Evolutionary conservation across 805 yeast genomes (phyloP), one percentile per base, ranked within the genome.

Genomic region (Brettanomyces nanus): DNA sequence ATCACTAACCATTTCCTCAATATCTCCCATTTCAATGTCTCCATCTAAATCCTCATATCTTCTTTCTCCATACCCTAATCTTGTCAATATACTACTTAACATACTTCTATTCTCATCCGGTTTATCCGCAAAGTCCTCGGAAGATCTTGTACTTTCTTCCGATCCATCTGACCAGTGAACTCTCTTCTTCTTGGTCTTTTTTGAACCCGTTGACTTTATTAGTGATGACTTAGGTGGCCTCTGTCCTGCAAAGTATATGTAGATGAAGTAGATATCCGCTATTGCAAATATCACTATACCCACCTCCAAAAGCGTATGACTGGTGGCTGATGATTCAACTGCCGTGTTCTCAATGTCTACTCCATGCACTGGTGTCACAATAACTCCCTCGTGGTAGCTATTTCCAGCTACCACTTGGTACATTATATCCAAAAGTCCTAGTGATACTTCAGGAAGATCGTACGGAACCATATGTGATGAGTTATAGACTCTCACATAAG

Each of bases 381-480:
- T 27, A 5, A 6, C 5, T 9, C 13, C 9, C 13, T 21, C 17
- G n/a, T n/a, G n/a, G n/a, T 6, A n/a, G 14, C 28, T 11, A 7
- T 21, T 22, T 13, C 20, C 9, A 19, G 20, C 15, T 15, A 5
- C 15, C 9, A 18, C 9, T 17, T 19, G 17, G 19, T 28, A 5
- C 38, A 35, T 35, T 11, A 59, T 43, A 50, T 85, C 87, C 29
- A 87, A 61, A 43, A 89, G 59, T 14, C 86, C 85, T 46, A 87
- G 68, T 6, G 89, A 73, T 20, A 73, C 68, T 33, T 69, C 75
- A 2, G 92, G 83, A 37, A 74, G 62, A 55, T 89, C 97, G 46
- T 73, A 80, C 1, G 97, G 95, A 19, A 87, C 92, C 97, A 92
- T 90, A 54, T 92, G 97, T 3, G 95, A 81, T 0, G 95, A 76